A percentile compares a stretch with the other conserved stretches of the same genome.
Conservation (phyloP, 768 basidiomycete genomes). For the Sarcomyxa edulis region DNA sequence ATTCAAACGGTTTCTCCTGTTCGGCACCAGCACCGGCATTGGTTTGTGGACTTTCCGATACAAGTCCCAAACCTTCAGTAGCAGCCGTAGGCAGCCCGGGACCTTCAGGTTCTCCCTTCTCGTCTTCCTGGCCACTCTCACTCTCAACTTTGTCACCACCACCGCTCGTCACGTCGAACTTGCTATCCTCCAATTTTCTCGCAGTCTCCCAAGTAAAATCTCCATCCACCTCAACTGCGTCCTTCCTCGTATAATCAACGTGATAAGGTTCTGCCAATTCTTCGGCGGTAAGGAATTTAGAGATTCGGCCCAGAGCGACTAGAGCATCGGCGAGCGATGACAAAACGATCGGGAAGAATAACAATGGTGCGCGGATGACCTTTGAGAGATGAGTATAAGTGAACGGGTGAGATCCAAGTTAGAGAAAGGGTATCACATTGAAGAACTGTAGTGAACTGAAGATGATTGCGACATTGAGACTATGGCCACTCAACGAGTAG, state of each 20-base stretch:
- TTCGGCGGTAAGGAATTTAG: slow-evolving; percentile 45
- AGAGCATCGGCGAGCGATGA: slow-evolving; percentile 41
- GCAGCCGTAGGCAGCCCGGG: too few relatives aligned
- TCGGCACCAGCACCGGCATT: slow-evolving; percentile 7
- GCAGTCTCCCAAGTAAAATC: slow-evolving; percentile 49
- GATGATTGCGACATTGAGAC: slow-evolving; percentile 47
- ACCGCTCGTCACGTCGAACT: too few relatives aligned
- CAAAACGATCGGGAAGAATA: slow-evolving; percentile 52
- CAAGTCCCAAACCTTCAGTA: too few relatives aligned
- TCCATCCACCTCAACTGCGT: slow-evolving; percentile 43
- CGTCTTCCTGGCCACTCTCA: too few relatives aligned
- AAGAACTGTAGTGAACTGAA: slow-evolving; percentile 56
- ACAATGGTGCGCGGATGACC: slow-evolving; percentile 56
- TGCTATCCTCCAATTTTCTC: too few relatives aligned
- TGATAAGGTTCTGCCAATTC: slow-evolving; percentile 43
- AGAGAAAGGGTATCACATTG: slow-evolving; percentile 36
- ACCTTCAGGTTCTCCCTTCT: too few relatives aligned
- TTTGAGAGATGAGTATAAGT: slow-evolving; percentile 12
- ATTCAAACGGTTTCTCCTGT: slow-evolving; percentile 45
- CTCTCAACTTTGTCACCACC: too few relatives aligned
- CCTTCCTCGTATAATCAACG: slow-evolving; percentile 30
- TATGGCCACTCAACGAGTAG: slow-evolving; percentile 52
- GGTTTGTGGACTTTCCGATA: too few relatives aligned
- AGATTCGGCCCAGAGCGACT: slow-evolving; percentile 45
- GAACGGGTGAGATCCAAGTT: neutral